A percentile compares a stretch with the other conserved stretches of the same genome.
These are phyloP conservation scores for Colletotrichum orbiculare DNA, from an alignment of 2,329 filamentous ascomycete genomes.

Conservation along the genomic window DNA sequence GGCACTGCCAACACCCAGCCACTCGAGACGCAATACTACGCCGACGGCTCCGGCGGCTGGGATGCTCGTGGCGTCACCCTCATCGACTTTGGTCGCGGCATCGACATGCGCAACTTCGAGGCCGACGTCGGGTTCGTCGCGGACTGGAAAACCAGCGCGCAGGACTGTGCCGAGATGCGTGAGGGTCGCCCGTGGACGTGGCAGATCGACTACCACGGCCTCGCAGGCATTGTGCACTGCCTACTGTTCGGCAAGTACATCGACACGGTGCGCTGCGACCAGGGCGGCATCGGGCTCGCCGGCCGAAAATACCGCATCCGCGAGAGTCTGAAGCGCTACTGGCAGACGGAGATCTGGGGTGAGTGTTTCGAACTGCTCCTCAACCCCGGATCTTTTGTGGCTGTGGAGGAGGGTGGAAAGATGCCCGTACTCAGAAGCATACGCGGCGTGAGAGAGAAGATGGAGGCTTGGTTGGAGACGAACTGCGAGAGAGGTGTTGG, in stretches of 20 bases:
- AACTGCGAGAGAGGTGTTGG: slow-evolving; percentile 86
- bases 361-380: slow-evolving; percentile 86
- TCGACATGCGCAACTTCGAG: slow-evolving; percentile 89
- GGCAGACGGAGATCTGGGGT: slow-evolving; percentile 92
- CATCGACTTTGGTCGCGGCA: slow-evolving; percentile 94
- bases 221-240: slow-evolving; percentile 88
- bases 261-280: slow-evolving; percentile 73
- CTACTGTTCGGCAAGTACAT: slow-evolving; percentile 96
- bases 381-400: slow-evolving; percentile 79
- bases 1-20: slow-evolving; percentile 49
- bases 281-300: slow-evolving; percentile 65
- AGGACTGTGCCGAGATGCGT: slow-evolving; percentile 95
- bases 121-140: slow-evolving; percentile 88
- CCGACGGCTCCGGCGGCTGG: slow-evolving; percentile 84
- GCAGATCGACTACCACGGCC: slow-evolving; percentile 95
- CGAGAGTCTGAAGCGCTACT: slow-evolving; percentile 91
- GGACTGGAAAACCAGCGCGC: slow-evolving; percentile 89
- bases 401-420: slow-evolving; percentile 70
- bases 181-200: slow-evolving; percentile 96
- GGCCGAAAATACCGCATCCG: slow-evolving; percentile 81
- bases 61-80: slow-evolving; percentile 80
- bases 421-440: slow-evolving; percentile 82
- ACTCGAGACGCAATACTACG: slow-evolving; percentile 74
- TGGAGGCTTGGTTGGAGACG: slow-evolving; percentile 84
- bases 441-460: slow-evolving; percentile 75